Percentiles rank a stretch among this genome's conserved stretches.
phyloP scores from a whole-genome alignment of 78 protist species.

The Pigoraptor vietnamica region DNA sequence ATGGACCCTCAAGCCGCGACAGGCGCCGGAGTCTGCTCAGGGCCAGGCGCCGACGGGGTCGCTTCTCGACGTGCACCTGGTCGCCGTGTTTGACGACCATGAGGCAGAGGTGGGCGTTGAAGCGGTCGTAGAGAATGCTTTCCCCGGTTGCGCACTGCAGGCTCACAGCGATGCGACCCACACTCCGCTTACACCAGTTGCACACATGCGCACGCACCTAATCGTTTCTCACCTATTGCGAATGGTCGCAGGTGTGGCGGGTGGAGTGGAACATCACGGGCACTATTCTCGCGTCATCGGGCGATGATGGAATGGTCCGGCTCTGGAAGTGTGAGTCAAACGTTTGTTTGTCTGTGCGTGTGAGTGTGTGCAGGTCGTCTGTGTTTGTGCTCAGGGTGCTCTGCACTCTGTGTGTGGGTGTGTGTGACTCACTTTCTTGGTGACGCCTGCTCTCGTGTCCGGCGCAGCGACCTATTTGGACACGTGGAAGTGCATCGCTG shows the following conservation, averaged over 20 bases:
- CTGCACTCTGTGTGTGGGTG: background rate
- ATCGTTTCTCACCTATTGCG: background rate
- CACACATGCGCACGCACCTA: no score
- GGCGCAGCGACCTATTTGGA: background rate
- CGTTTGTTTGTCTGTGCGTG: background rate
- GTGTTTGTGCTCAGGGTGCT: no score
- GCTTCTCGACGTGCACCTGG: background rate
- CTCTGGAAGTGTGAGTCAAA: constrained; percentile 47
- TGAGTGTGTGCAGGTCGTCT: no score
- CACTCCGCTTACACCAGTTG: no score
- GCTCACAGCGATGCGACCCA: no score
- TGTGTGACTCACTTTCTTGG: background rate
- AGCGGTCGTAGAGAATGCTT: no score
- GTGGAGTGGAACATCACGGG: constrained; percentile 89
- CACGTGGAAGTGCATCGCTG: background rate
- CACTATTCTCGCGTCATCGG: constrained; percentile 78
- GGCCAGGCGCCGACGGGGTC: background rate
- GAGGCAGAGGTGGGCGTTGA: constrained; percentile 3
- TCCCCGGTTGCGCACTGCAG: no score
- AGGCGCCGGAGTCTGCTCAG: background rate
- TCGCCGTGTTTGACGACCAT: background rate
- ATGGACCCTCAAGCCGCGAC: background rate
- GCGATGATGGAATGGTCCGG: constrained; percentile 83
- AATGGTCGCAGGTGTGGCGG: constrained; percentile 48
- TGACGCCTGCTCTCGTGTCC: background rate